A percentile compares a stretch with the other conserved stretches of the same genome.
phyloP scores from a whole-genome alignment of 2,329 filamentous ascomycete species.

The Westerdykella aurantiaca region DNA sequence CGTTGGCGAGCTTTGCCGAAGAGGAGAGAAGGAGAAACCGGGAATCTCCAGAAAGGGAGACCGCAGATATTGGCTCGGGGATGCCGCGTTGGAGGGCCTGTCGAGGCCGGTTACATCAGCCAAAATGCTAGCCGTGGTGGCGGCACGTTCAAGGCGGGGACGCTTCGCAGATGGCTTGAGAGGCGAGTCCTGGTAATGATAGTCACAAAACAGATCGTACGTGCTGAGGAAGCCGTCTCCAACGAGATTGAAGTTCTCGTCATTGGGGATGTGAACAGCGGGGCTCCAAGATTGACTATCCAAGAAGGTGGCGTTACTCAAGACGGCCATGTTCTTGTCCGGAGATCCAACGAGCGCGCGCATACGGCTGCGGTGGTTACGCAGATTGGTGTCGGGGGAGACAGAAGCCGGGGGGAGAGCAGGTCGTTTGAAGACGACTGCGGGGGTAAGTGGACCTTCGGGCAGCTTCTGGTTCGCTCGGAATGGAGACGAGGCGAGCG shows the following conservation, averaged over 20 bases:
- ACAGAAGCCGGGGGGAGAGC: conserved; percentile 65
- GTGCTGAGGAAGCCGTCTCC: conserved; percentile 45
- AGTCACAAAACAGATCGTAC: conserved; percentile 57
- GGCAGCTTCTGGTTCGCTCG: conserved; percentile 30
- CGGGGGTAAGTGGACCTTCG: conserved; percentile 70
- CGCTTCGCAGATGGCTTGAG: conserved; percentile 59
- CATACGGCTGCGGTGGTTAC: conserved; percentile 79
- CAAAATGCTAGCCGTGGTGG: conserved; percentile 56
- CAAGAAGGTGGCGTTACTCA: conserved; percentile 48
- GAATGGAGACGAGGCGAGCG: conserved; percentile 40
- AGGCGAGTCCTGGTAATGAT: conserved; percentile 55
- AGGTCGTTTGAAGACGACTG: conserved; percentile 71
- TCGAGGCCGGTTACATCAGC: conserved; percentile 53
- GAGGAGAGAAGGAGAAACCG: conserved; percentile 30
- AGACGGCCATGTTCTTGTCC: conserved; percentile 49
- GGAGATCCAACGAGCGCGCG: conserved; percentile 69
- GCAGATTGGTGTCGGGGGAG: conserved; percentile 88
- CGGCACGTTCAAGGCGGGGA: conserved; percentile 57
- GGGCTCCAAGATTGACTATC: conserved; percentile 52
- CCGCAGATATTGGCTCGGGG: conserved; percentile 31
- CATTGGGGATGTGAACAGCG: conserved; percentile 58
- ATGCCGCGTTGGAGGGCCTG: conserved; percentile 20
- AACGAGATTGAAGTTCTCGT: conserved; percentile 50
- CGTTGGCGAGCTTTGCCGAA: conserved; percentile 24
- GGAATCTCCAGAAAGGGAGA: conserved; percentile 35